Conservation (phyloP, 1,139 yeast species). For the Sugiyamaella pinicola region DNA sequence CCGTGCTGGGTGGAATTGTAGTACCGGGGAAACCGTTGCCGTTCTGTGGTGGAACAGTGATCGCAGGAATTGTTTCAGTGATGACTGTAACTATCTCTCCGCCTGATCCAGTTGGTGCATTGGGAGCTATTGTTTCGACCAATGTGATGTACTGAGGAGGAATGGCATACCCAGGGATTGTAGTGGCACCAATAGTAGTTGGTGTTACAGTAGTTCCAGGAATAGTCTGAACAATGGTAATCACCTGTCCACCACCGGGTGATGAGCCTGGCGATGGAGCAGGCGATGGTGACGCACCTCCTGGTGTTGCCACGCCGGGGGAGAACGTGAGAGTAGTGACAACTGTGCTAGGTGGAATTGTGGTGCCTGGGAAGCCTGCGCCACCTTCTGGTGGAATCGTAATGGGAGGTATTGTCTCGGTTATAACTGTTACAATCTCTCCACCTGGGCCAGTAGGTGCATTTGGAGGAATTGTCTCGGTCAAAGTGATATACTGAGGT, state of each 20-base stretch:
- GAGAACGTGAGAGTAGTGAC: conserved; percentile 15
- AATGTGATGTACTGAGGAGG: conserved; percentile 23
- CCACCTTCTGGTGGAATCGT: conserved; percentile 19
- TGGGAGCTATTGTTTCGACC: conserved; percentile 10
- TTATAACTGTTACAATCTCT: conserved; percentile 7
- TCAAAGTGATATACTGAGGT: conserved; percentile 22
- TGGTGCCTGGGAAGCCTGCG: conserved; percentile 25
- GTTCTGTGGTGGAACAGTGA: conserved; percentile 22
- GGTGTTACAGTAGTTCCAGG: conserved; percentile 26
- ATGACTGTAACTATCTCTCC: conserved; percentile 13
- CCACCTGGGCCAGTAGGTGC: conserved; percentile 12
- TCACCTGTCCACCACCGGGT: conserved; percentile 12
- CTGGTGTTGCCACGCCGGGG: neutral
- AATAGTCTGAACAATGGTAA: conserved; percentile 8
- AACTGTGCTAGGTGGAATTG: conserved; percentile 22
- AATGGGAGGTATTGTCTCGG: conserved; percentile 25
- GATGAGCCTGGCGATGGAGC: neutral
- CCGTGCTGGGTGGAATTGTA: conserved; percentile 22
- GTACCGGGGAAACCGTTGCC: conserved; percentile 26
- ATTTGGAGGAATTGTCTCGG: conserved; percentile 18
- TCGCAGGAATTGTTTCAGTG: conserved; percentile 27
- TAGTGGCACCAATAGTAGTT: conserved; percentile 19
- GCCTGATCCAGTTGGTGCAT: conserved; percentile 5
- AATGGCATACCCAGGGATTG: conserved; percentile 25
- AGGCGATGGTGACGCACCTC: neutral